These are phyloP conservation scores for Gymnopilus dilepis DNA, from an alignment of 768 basidiomycete genomes.

Conservation along the genomic window DNA sequence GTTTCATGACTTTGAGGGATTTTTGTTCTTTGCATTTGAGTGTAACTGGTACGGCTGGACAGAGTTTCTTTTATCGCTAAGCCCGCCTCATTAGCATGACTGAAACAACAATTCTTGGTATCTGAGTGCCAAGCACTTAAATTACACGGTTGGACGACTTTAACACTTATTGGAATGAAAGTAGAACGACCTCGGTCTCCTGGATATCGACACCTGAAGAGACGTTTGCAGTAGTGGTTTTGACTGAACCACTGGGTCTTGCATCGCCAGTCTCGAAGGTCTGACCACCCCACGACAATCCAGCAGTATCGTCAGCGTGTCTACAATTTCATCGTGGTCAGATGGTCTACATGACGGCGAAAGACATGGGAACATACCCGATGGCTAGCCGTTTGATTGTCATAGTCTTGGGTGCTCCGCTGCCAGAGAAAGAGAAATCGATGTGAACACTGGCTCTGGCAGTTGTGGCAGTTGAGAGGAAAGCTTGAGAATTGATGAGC, in stretches of 20 bases:
- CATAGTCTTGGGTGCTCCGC: slow-evolving; percentile 34
- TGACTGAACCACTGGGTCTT: slow-evolving; percentile 41
- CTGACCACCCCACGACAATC: slow-evolving; percentile 63
- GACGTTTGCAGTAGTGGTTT: slow-evolving; percentile 34
- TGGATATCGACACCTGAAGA: slow-evolving; percentile 48
- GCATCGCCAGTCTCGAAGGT: slow-evolving; percentile 59
- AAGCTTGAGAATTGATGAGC: slow-evolving; percentile 66
- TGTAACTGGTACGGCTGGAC: too few relatives aligned
- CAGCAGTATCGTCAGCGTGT: slow-evolving; percentile 53
- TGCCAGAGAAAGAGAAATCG: slow-evolving; percentile 43
- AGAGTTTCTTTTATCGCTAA: too few relatives aligned
- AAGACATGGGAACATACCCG: slow-evolving; percentile 34
- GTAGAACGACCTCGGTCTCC: slow-evolving; percentile 55
- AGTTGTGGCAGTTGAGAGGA: slow-evolving; percentile 40
- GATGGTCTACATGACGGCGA: neutral
- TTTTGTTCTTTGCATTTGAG: too few relatives aligned
- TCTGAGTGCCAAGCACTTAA: too few relatives aligned
- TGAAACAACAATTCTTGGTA: too few relatives aligned
- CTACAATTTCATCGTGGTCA: slow-evolving; percentile 27
- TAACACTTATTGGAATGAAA: slow-evolving; percentile 36
- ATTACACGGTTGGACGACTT: too few relatives aligned
- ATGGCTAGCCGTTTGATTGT: slow-evolving; percentile 56
- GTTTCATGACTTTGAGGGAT: too few relatives aligned
- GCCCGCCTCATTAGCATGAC: too few relatives aligned
- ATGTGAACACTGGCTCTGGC: slow-evolving; percentile 49